phyloP scores from a whole-genome alignment of 2,329 filamentous ascomycete genomes.

The Chrysoporthe puriensis region DNA sequence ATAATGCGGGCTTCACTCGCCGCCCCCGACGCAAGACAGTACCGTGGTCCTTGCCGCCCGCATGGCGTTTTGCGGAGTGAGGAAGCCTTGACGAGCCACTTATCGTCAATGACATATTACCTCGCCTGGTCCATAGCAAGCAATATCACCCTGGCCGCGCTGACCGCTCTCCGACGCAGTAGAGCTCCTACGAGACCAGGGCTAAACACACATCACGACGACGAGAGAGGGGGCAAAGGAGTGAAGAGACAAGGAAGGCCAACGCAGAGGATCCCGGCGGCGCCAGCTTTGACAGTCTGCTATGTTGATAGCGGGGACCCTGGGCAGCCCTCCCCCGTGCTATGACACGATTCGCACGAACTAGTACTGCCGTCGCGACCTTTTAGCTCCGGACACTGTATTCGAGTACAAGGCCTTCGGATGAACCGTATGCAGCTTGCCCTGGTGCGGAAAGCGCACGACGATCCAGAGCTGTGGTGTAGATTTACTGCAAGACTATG shows the following conservation, averaged over 20 bases:
- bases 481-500: neutral
- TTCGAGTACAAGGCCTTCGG: neutral
- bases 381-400: conserved; percentile 20
- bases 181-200: neutral
- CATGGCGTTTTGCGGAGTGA: neutral
- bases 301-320: conserved; percentile 14
- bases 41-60: neutral
- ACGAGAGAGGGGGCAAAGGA: neutral
- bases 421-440: neutral
- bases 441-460: neutral
- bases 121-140: neutral
- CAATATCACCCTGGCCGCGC: neutral
- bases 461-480: neutral
- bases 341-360: neutral
- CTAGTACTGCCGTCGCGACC: neutral
- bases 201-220: neutral
- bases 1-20: neutral
- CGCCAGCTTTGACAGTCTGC: conserved; percentile 12
- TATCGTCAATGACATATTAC: neutral
- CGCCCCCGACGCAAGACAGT: neutral
- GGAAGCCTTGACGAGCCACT: neutral
- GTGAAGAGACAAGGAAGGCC: neutral
- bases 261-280: neutral
- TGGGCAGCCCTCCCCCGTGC: neutral
- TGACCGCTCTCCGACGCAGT: neutral